Evolutionary conservation across 768 basidiomycete genomes (phyloP).

Genomic region (Russula sp.): DNA sequence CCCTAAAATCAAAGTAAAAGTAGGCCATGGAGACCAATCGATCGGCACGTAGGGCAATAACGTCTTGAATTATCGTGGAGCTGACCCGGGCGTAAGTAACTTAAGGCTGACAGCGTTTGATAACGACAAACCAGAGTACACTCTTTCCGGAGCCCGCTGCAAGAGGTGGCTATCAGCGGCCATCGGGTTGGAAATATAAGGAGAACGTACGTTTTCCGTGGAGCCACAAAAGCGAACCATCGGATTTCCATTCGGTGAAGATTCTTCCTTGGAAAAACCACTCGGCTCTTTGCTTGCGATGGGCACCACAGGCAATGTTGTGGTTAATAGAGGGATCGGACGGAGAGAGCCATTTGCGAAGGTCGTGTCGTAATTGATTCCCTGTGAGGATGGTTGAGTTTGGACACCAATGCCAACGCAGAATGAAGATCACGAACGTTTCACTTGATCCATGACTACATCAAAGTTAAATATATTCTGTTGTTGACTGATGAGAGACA

Average conservation of each 20-base stretch:
- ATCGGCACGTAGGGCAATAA: not conserved
- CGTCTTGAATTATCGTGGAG: conserved; percentile 4
- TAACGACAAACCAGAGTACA: not conserved
- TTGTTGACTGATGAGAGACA: no score
- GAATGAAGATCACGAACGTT: not conserved
- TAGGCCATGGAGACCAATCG: not conserved
- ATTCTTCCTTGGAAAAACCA: conserved; percentile 10
- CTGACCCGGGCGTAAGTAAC: not conserved
- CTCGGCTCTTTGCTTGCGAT: not conserved
- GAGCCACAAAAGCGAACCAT: not conserved
- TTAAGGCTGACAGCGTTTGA: not conserved
- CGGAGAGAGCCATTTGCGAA: conserved; percentile 5
- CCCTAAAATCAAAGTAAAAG: conserved; percentile 5
- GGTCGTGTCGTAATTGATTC: not conserved
- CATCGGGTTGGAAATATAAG: no score
- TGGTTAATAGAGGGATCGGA: not conserved
- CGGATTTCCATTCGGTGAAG: not conserved
- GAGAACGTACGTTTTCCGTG: conserved; percentile 2
- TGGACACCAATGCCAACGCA: not conserved
- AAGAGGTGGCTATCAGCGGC: not conserved
- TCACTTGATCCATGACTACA: not conserved
- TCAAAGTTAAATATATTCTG: no score
- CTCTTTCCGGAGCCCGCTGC: conserved; percentile 5
- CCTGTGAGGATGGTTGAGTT: not conserved
- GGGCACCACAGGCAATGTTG: not conserved